Base-by-base conservation (phyloP, 176 grass and related monocot species). In the Musa troglodytarum region DNA sequence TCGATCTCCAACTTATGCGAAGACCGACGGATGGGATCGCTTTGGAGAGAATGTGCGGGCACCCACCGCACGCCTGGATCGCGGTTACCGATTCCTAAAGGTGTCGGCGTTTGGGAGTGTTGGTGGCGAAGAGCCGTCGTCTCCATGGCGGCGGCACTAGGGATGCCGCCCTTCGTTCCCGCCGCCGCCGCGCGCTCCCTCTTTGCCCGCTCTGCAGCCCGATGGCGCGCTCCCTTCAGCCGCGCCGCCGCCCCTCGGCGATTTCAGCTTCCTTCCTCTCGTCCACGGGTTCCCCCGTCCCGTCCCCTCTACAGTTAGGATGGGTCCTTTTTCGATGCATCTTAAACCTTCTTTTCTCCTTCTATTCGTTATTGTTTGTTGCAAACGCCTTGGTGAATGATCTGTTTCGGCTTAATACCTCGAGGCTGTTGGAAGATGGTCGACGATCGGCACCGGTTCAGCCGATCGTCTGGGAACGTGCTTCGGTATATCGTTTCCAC, bases 261-360 rank as follows among this genome's bases (percentile, higher is more conserved):
- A 54, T 26, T 53, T 9, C 2, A 24, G 5, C 71, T 23, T 73
- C n/a, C 20, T 26, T 52, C 51, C 52, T 73, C 71, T 26, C 52
- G n/a, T 55, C 50, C 12, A 15, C 21, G 52, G 23, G 16, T 12
- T 73, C 78, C 81, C 65, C 28, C 24, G 77, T 62, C 81, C 34
- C 67, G 65, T 56, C 76, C 74, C 22, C 54, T 63, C 22, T 74
- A 49, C 58, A 70, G 78, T 81, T 57, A 76, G 21, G 71, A 26
- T 0, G 2, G 34, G 13, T 51, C 59, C 17, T 52, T 51, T 17
- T 71, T 28, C 15, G 1, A 25, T 8, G 56, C 3, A 12, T 11
- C 61, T 21, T 65, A 77, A 53, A 50, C 50, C 13, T 68, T 50
- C 8, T 59, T 82, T 9, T 57, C 76, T 61, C 67, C 28, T 53